Evolutionary conservation across 2,329 filamentous ascomycete genomes (phyloP).

Genomic region (Ambrosiella cleistominuta): DNA sequence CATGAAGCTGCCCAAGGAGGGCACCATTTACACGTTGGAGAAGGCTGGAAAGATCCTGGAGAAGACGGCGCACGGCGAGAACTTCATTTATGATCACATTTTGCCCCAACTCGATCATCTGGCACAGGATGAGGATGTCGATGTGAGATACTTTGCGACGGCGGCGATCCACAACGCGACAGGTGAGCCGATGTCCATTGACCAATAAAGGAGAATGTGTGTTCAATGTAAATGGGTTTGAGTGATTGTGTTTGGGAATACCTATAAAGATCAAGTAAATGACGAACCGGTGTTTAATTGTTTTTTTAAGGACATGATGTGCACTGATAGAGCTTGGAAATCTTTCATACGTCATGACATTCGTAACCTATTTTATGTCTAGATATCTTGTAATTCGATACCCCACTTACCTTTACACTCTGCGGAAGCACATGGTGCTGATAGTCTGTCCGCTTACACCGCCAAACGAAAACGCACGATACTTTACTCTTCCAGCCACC

Average conservation of each 20-base stretch:
- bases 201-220: conserved; percentile 26
- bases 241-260: conserved; percentile 1
- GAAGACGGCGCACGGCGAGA: conserved; percentile 54
- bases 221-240: background rate
- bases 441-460: conserved; percentile 79
- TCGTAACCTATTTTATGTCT: conserved; percentile 1
- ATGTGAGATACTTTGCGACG: conserved; percentile 94
- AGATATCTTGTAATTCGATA: background rate
- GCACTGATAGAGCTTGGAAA: background rate
- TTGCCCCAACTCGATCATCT: conserved; percentile 85
- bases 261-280: conserved; percentile 5
- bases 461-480: conserved; percentile 77
- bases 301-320: background rate
- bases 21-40: conserved; percentile 70
- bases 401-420: conserved; percentile 12
- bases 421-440: conserved; percentile 67
- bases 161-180: conserved; percentile 53
- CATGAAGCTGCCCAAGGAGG: conserved; percentile 73
- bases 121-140: conserved; percentile 92
- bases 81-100: conserved; percentile 72
- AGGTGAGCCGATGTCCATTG: conserved; percentile 46
- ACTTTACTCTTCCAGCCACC: conserved; percentile 53
- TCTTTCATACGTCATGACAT: background rate
- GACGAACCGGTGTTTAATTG: background rate
- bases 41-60: conserved; percentile 48